A percentile compares a stretch with the other conserved stretches of the same genome.
phyloP scores from a whole-genome alignment of 2,329 filamentous ascomycete genomes.

The Pseudogymnoascus sp. region DNA sequence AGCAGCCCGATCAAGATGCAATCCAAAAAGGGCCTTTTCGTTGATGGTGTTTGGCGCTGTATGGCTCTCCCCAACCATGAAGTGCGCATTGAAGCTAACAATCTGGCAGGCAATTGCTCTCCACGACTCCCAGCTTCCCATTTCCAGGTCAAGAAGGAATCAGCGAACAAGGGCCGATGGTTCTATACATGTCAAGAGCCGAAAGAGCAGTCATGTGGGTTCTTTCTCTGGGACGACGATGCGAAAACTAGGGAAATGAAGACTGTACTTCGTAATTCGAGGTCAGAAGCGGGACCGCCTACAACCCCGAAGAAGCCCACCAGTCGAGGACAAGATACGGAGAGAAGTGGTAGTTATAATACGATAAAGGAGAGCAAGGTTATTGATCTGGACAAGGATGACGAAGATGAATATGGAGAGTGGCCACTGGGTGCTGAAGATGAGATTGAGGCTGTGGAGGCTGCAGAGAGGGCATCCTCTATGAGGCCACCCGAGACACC shows the following conservation, averaged over 20 bases:
- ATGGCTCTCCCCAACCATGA: background rate
- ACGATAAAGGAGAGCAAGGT: background rate
- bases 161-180: slow-evolving; percentile 42
- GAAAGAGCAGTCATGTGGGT: slow-evolving; percentile 40
- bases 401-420: slow-evolving; percentile 24
- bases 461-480: slow-evolving; percentile 9
- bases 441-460: slow-evolving; percentile 18
- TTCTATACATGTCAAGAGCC: slow-evolving; percentile 48
- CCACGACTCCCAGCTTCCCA: slow-evolving; percentile 43
- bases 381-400: slow-evolving; percentile 13
- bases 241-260: slow-evolving; percentile 40
- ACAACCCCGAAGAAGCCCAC: slow-evolving; percentile 13
- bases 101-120: slow-evolving; percentile 39
- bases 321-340: background rate
- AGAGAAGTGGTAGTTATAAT: background rate
- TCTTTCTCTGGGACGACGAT: slow-evolving; percentile 52
- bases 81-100: background rate
- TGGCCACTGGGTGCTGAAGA: slow-evolving; percentile 21
- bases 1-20: background rate
- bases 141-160: slow-evolving; percentile 43
- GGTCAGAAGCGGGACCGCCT: slow-evolving; percentile 31
- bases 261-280: slow-evolving; percentile 38
- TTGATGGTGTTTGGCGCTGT: slow-evolving; percentile 35
- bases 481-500: slow-evolving; percentile 20
- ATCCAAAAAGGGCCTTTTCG: slow-evolving; percentile 25